Base-by-base conservation (phyloP, 805 yeast genomes). In the Scheffersomyces coipomensis region DNA sequence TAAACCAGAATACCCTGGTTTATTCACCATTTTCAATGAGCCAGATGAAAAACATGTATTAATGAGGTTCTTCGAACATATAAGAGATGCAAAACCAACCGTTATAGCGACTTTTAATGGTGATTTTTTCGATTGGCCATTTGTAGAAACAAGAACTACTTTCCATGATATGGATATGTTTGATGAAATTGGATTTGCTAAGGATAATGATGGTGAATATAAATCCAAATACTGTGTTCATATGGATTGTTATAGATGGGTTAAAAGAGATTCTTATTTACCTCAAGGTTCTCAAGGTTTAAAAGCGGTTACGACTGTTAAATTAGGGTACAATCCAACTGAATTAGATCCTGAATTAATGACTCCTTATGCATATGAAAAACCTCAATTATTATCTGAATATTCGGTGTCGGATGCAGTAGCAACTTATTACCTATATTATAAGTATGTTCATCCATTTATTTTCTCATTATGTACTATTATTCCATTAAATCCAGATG, bases 341-440 rank as follows among this genome's bases (percentile, higher is more conserved):
- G 99, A 93, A 63, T 71, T 93, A 43, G 99, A 93, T 52, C 99
- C 99, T 0, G 99, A 93, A 63, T 68, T 90, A 35, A 93, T 93
- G 99, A 89, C 97, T 0, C 97, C 97, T 0, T 93, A 91, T 60
- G 99, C 99, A 3, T 80, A 83, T 49, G 96, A 90, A 53, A 79
- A 85, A 51, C 99, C 99, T 1, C 98, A 93, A 55, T 66, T 84
- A 3, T 64, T 93, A 37, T 88, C 99, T 0, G 99, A 95, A 58
- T 93, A 93, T 62, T 95, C 99, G 1, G 99, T 93, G 19, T 95
- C 99, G 41, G 99, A 93, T 73, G 99, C 99, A 10, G 99, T 95
- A 29, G 99, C 99, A 4, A 93, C 99, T 0, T 93, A 90, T 58
- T 93, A 93, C 62, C 70, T 93, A 33, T 93, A 90, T 68, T 90